Percentiles rank a stretch among this genome's conserved stretches.
These are phyloP conservation scores for Mortierella antarctica DNA, from an alignment of 192 early-diverging fungal species.

Conservation along the genomic window DNA sequence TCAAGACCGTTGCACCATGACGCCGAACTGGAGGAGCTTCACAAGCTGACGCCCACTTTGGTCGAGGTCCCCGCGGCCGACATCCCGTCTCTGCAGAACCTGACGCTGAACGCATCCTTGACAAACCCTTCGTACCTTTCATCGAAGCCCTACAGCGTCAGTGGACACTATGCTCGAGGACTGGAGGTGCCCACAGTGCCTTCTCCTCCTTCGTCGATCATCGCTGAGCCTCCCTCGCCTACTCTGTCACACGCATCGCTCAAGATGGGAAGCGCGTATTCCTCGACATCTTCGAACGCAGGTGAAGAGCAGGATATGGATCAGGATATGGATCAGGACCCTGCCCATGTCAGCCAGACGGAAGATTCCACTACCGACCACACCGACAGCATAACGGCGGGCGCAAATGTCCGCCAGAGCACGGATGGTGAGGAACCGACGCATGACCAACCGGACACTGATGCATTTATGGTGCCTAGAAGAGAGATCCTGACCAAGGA, in stretches of 20 bases:
- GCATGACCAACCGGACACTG: background rate
- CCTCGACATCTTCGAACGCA: conserved; percentile 38
- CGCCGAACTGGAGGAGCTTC: conserved; percentile 45
- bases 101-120: conserved; percentile 2
- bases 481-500: conserved; percentile 85
- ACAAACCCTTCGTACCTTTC: conserved; percentile 45
- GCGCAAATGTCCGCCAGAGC: background rate
- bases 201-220: conserved; percentile 50
- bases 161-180: conserved; percentile 35
- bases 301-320: conserved; percentile 41
- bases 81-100: conserved; percentile 26
- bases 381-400: background rate
- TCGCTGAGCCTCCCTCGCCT: conserved; percentile 54
- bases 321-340: conserved; percentile 28
- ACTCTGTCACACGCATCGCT: conserved; percentile 46
- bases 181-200: conserved; percentile 32
- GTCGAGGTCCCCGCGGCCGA: conserved; percentile 44
- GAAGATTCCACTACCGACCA: background rate
- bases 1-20: conserved; percentile 14
- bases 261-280: conserved; percentile 32
- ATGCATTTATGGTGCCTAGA: conserved; percentile 45
- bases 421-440: background rate
- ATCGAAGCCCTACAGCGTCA: conserved; percentile 35
- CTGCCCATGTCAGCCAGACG: background rate
- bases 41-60: conserved; percentile 29